These are phyloP conservation scores for Syzygium aqueum DNA, from an alignment of 345 rosid species.

Conservation along the genomic window DNA sequence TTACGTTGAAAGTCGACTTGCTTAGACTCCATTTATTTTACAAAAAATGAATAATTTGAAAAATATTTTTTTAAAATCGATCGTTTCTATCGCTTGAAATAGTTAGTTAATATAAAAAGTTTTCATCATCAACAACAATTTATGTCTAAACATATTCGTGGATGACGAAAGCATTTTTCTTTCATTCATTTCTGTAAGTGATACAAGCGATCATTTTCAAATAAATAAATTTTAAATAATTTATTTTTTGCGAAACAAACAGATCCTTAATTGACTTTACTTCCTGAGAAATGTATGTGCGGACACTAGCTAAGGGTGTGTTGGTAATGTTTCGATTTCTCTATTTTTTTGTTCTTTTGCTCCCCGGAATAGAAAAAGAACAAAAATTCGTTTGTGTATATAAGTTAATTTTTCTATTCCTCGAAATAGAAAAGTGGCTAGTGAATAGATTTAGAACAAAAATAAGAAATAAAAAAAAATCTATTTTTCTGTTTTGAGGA, in stretches of 20 bases:
- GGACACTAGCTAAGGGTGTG: neutral
- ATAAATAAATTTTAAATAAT: no score
- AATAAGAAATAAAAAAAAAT: no score
- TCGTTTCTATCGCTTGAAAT: neutral
- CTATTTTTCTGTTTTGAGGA: no score
- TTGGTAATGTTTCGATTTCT: no score
- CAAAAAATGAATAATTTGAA: neutral
- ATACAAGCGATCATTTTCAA: no score
- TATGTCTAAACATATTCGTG: neutral
- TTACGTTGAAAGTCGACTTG: neutral
- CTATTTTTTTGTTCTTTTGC: no score
- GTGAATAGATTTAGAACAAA: no score
- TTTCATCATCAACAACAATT: neutral
- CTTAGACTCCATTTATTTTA: neutral
- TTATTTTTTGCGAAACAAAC: no score
- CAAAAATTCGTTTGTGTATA: no score
- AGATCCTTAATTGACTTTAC: neutral
- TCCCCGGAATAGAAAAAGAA: no score
- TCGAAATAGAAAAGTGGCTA: no score
- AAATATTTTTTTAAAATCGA: neutral
- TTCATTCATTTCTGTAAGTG: neutral
- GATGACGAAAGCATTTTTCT: accelerated
- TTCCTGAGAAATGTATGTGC: neutral
- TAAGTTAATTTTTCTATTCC: no score
- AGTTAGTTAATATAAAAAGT: neutral